These are phyloP conservation scores for Trapa bicornis DNA, from an alignment of 345 rosid genomes.

Conservation along the genomic window DNA sequence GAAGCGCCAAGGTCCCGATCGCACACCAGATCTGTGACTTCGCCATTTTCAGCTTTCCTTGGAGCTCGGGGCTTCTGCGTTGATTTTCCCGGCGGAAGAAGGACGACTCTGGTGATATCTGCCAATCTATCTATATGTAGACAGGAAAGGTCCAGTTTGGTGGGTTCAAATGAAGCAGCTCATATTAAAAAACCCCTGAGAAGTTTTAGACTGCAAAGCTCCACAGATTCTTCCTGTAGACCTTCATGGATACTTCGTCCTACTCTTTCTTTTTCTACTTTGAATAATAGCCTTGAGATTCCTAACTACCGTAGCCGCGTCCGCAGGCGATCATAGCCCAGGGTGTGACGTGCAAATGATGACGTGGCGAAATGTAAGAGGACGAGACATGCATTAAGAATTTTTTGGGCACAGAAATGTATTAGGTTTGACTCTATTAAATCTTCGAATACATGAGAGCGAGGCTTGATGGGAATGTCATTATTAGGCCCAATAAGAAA, in stretches of 20 bases:
- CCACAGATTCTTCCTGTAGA: too few species aligned
- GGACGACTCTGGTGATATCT: background rate
- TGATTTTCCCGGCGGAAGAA: background rate
- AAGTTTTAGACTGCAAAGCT: too few species aligned
- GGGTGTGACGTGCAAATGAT: background rate
- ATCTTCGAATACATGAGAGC: background rate
- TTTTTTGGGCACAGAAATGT: background rate
- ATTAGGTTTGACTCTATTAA: background rate
- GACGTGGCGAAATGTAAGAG: constrained; percentile 10
- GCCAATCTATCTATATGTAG: background rate
- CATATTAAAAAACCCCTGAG: too few species aligned
- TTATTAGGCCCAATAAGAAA: background rate
- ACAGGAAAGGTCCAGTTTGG: too few species aligned
- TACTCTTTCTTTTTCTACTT: too few species aligned
- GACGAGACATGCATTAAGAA: background rate
- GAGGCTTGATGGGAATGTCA: background rate
- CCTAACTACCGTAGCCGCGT: background rate
- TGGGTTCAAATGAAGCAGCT: too few species aligned
- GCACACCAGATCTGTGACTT: constrained; percentile 68
- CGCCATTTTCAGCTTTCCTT: constrained; percentile 23
- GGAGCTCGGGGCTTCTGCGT: background rate
- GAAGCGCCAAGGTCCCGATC: constrained; percentile 26
- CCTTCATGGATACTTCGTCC: too few species aligned
- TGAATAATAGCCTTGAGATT: too few species aligned
- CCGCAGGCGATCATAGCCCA: background rate